Percentiles rank a stretch among this genome's conserved stretches.
phyloP scores from a whole-genome alignment of 164 flowering plant species.

The Magnolia kwangsiensis region DNA sequence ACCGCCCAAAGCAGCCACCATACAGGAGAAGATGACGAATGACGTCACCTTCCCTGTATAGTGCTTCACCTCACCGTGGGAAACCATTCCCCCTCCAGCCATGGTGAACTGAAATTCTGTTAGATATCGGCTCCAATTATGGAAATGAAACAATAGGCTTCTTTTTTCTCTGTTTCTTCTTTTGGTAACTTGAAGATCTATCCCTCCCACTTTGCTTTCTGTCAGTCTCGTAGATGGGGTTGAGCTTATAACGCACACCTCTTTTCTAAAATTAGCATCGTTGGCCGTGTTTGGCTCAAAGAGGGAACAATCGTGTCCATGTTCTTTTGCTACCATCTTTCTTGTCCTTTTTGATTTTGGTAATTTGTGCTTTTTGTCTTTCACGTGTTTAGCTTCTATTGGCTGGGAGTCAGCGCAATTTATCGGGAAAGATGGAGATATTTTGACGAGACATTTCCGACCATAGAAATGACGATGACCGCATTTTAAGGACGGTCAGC shows the following conservation, averaged over 20 bases:
- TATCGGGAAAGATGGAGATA: too few relatives aligned
- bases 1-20: slow-evolving; percentile 33
- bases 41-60: slow-evolving; percentile 22
- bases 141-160: not conserved
- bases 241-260: too few relatives aligned
- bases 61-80: slow-evolving; percentile 16
- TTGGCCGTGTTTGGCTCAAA: too few relatives aligned
- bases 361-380: not conserved
- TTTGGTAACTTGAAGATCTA: too few relatives aligned
- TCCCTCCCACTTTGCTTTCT: too few relatives aligned
- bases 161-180: not conserved
- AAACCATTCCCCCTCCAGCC: slow-evolving; percentile 24
- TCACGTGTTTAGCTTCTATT: not conserved
- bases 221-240: too few relatives aligned
- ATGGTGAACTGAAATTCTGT: not conserved
- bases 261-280: too few relatives aligned
- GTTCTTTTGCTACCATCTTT: not conserved
- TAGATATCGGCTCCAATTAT: not conserved
- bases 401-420: too few relatives aligned
- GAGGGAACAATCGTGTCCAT: not conserved
- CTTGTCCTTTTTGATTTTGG: not conserved
- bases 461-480: too few relatives aligned
- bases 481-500: too few relatives aligned
- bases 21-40: slow-evolving; percentile 23
- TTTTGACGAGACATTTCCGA: too few relatives aligned